A percentile compares a stretch with the other conserved stretches of the same genome.
phyloP scores from a whole-genome alignment of 352 stramenopile genomes.

The Phytophthora quininea region DNA sequence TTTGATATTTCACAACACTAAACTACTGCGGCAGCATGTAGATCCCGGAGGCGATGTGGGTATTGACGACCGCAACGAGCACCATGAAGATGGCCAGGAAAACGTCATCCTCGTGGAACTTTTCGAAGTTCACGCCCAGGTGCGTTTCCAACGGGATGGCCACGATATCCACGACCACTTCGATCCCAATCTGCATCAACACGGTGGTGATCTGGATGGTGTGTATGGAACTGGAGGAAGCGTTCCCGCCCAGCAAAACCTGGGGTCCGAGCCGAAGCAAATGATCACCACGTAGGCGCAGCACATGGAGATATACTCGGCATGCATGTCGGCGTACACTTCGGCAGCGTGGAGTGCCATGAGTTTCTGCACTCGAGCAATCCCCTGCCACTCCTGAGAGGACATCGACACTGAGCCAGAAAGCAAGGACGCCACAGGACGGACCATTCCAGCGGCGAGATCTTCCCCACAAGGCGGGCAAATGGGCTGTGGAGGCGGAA shows the following conservation, averaged over 20 bases:
- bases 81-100: conserved; percentile 38
- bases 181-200: conserved; percentile 31
- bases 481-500: conserved; percentile 7
- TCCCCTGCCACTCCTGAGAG: conserved; percentile 13
- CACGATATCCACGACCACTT: conserved; percentile 32
- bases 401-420: conserved; percentile 7
- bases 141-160: conserved; percentile 32
- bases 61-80: conserved; percentile 29
- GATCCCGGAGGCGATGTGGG: conserved; percentile 23
- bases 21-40: conserved; percentile 3
- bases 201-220: conserved; percentile 19
- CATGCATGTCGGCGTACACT: conserved; percentile 58
- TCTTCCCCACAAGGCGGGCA: background rate
- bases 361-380: conserved; percentile 27
- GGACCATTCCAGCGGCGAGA: background rate
- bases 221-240: conserved; percentile 12
- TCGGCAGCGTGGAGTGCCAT: conserved; percentile 42
- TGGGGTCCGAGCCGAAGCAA: conserved; percentile 23
- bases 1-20: background rate
- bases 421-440: conserved; percentile 8
- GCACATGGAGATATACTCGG: conserved; percentile 54
- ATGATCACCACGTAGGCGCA: conserved; percentile 34
- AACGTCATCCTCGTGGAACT: conserved; percentile 31
- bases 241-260: conserved; percentile 20
- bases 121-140: conserved; percentile 23